These are phyloP conservation scores for Hamigera avellanea DNA, from an alignment of 495 filamentous ascomycete species.

Conservation along the genomic window DNA sequence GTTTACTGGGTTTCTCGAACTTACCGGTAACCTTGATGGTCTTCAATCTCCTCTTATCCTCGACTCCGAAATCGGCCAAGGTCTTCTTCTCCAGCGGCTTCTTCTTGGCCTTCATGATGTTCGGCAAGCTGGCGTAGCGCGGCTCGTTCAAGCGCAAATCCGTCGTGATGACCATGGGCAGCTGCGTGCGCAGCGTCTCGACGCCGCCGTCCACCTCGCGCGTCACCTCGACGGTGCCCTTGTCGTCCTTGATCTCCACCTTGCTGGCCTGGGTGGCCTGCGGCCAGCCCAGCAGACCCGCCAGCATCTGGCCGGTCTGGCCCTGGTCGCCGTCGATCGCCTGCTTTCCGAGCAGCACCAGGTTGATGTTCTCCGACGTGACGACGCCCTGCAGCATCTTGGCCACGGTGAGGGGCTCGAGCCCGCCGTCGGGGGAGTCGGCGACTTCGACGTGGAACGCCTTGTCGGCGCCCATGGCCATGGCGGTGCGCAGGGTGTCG, in stretches of 20 bases:
- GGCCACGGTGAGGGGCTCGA: conserved; percentile 87
- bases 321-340: conserved; percentile 91
- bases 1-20: too few species aligned
- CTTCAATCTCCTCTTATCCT: conserved; percentile 66
- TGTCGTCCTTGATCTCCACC: conserved; percentile 55
- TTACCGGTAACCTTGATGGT: conserved; percentile 73
- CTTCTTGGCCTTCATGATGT: conserved; percentile 99
- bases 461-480: conserved; percentile 97
- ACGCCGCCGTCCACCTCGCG: conserved; percentile 92
- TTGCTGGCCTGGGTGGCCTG: conserved; percentile 89
- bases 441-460: conserved; percentile 72
- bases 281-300: conserved; percentile 80
- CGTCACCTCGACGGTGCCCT: conserved; percentile 54
- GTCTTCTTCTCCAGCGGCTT: conserved; percentile 91
- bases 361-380: conserved; percentile 69
- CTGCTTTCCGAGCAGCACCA: conserved; percentile 94
- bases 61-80: conserved; percentile 66
- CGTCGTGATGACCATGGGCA: conserved; percentile 89
- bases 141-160: conserved; percentile 94
- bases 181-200: conserved; percentile 71
- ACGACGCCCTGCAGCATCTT: conserved; percentile 76
- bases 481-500: conserved; percentile 84
- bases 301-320: conserved; percentile 98
- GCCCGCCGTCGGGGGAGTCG: conserved; percentile 33
- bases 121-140: conserved; percentile 85